phyloP scores from a whole-genome alignment of 495 filamentous ascomycete genomes.

The Viridothelium virens region DNA sequence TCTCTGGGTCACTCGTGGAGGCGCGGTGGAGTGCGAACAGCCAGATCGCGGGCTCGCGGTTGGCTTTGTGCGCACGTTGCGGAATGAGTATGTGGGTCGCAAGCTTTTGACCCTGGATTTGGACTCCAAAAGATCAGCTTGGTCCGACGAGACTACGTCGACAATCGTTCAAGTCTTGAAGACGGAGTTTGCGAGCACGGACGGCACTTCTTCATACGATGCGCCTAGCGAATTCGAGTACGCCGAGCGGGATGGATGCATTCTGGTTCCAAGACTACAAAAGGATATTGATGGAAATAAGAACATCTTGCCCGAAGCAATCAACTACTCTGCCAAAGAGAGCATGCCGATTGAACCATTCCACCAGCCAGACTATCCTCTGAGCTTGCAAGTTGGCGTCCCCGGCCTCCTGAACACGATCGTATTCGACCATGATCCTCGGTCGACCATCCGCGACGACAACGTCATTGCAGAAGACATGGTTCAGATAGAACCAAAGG shows the following conservation, averaged over 20 bases:
- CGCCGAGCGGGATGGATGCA: not conserved
- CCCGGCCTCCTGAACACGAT: slow-evolving; percentile 12
- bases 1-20: slow-evolving; percentile 3
- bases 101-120: not conserved
- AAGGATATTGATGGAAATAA: not conserved
- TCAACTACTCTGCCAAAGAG: not conserved
- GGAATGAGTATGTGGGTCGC: slow-evolving; percentile 1
- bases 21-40: not conserved
- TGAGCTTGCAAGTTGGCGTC: not conserved
- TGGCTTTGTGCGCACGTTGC: slow-evolving; percentile 10
- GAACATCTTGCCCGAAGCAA: not conserved
- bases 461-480: not conserved
- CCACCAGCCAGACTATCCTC: not conserved
- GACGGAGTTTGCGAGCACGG: not conserved
- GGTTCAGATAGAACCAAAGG: slow-evolving; percentile 15
- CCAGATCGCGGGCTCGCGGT: slow-evolving; percentile 2
- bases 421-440: not conserved
- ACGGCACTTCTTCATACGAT: not conserved
- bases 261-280: not conserved
- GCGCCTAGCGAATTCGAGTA: not conserved
- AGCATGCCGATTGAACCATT: not conserved
- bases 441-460: not conserved
- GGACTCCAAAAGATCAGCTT: not conserved
- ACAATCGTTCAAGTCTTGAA: not conserved
- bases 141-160: not conserved